Evolutionary conservation across 2,329 filamentous ascomycete species (phyloP).

Genomic region (Cadophora sp.): DNA sequence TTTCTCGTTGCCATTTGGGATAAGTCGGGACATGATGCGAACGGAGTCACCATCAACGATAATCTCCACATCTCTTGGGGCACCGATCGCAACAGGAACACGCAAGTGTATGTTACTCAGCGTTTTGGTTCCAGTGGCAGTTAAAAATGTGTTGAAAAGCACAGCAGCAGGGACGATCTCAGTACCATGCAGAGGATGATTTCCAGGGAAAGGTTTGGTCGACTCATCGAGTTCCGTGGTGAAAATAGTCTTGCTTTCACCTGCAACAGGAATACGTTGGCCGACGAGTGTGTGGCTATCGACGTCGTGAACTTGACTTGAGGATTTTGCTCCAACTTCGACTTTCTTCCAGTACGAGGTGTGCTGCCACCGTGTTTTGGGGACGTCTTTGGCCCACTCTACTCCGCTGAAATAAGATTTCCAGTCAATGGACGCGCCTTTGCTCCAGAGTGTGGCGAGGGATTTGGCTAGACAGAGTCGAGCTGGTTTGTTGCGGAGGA

Average conservation of each 20-base stretch:
- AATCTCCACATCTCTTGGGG: constrained; percentile 45
- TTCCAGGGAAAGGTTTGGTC: constrained; percentile 50
- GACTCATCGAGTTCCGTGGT: constrained; percentile 47
- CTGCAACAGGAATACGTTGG: constrained; percentile 40
- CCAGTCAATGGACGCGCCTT: constrained; percentile 44
- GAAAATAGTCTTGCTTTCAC: constrained; percentile 43
- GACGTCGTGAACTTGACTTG: constrained; percentile 41
- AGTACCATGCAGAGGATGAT: constrained; percentile 49
- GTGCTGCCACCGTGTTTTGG: constrained; percentile 39
- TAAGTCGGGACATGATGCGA: constrained; percentile 46
- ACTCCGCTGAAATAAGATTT: constrained; percentile 30
- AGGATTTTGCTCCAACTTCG: neutral
- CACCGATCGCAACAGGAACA: constrained; percentile 47
- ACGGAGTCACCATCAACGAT: constrained; percentile 43
- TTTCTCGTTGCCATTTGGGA: constrained; percentile 5
- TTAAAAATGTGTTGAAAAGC: constrained; percentile 49
- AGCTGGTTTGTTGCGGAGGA: constrained; percentile 33
- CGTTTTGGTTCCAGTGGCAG: constrained; percentile 42
- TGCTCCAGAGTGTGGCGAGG: constrained; percentile 42
- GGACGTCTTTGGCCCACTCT: constrained; percentile 40
- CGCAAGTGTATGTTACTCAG: constrained; percentile 46
- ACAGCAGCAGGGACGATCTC: constrained; percentile 53
- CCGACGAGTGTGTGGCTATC: constrained; percentile 47
- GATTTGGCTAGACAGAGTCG: constrained; percentile 13
- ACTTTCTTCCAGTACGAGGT: constrained; percentile 41